A percentile compares a stretch with the other conserved stretches of the same genome.
Evolutionary conservation across 768 basidiomycete genomes (phyloP).

Genomic region (Boletus rubescentipes): DNA sequence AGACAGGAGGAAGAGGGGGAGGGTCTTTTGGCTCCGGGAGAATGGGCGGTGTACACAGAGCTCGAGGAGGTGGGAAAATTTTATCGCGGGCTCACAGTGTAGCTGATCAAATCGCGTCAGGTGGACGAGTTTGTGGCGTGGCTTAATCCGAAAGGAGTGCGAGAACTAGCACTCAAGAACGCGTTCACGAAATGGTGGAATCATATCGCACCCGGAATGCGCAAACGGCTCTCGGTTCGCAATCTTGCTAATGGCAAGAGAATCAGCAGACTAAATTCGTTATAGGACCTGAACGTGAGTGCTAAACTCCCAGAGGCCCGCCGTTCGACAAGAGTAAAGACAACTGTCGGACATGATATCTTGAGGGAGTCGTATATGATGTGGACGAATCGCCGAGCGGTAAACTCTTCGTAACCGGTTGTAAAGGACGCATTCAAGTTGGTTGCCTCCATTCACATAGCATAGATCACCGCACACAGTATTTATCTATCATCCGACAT

Average conservation of each 20-base stretch:
- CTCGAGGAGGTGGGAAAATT: conserved; percentile 70
- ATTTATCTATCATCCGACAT: conserved; percentile 21
- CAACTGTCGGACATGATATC: conserved; percentile 57
- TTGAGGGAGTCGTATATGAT: conserved; percentile 82
- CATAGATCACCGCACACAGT: conserved; percentile 20
- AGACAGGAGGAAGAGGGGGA: conserved; percentile 81
- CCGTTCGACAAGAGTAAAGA: conserved; percentile 71
- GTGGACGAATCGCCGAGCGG: conserved; percentile 82
- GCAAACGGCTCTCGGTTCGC: conserved; percentile 72
- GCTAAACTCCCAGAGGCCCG: conserved; percentile 78
- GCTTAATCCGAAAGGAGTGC: conserved; percentile 89
- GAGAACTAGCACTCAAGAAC: conserved; percentile 80
- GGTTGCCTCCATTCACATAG: conserved; percentile 6
- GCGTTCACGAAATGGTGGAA: conserved; percentile 80
- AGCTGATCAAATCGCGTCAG: conserved; percentile 40
- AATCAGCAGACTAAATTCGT: conserved; percentile 7
- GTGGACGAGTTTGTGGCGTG: conserved; percentile 81
- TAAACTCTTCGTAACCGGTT: conserved; percentile 32
- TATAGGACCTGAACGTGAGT: conserved; percentile 66
- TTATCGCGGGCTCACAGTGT: not conserved
- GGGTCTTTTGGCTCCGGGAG: conserved; percentile 65
- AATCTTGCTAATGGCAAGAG: not conserved
- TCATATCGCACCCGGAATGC: conserved; percentile 77
- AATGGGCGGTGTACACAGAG: conserved; percentile 92
- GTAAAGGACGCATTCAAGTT: not conserved